Percentiles rank a stretch among this genome's conserved stretches.
phyloP scores from a whole-genome alignment of 805 yeast species.

The Candida koratica region DNA sequence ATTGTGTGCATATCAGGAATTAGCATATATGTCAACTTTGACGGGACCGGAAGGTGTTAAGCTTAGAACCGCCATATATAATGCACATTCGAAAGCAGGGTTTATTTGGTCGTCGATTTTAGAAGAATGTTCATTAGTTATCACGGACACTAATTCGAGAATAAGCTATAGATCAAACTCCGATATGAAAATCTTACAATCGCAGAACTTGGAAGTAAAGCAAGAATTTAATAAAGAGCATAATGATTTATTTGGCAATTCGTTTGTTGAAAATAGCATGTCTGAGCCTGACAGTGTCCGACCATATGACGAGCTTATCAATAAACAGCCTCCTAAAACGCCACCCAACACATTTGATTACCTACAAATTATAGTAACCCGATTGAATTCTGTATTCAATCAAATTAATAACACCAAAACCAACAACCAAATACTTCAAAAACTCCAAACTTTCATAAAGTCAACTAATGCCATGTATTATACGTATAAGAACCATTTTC shows the following conservation, averaged over 20 bases:
- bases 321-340: conserved; percentile 1
- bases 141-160: conserved; percentile 45
- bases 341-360: neutral
- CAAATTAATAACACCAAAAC: conserved; percentile 6
- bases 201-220: conserved; percentile 16
- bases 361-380: conserved; percentile 5
- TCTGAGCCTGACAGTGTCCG: conserved; percentile 2
- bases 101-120: conserved; percentile 57
- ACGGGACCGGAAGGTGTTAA: conserved; percentile 38
- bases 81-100: conserved; percentile 42
- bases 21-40: conserved; percentile 59
- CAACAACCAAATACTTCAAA: conserved; percentile 8
- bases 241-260: conserved; percentile 36
- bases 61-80: conserved; percentile 52
- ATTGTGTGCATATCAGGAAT: conserved; percentile 71
- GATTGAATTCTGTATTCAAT: conserved; percentile 6
- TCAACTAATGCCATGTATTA: conserved; percentile 8
- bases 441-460: conserved; percentile 13
- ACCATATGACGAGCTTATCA: conserved; percentile 12
- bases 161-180: conserved; percentile 31
- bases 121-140: conserved; percentile 55
- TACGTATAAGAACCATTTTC: conserved; percentile 22
- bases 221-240: conserved; percentile 16
- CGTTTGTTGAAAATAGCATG: conserved; percentile 15
- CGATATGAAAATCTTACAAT: conserved; percentile 28